Evolutionary conservation across 139 green algal genomes (phyloP).

Genomic region (Pycnococcus provasolii): DNA sequence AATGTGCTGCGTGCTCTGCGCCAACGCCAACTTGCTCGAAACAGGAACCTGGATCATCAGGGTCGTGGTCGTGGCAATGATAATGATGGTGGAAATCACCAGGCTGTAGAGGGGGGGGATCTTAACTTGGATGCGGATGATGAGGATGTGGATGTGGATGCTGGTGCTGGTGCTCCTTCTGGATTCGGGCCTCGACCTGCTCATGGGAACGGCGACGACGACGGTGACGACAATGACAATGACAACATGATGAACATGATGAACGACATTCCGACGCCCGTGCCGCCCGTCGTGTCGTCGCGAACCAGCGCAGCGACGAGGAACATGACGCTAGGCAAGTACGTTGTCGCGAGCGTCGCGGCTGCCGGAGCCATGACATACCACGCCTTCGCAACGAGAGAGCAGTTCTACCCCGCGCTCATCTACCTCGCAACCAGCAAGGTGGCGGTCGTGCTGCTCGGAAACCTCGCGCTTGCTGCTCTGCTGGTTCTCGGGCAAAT

Average conservation of each 20-base stretch:
- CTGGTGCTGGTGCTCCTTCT: neutral
- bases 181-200: neutral
- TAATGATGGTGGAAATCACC: neutral
- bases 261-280: neutral
- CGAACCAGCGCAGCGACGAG: neutral
- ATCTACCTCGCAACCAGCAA: conserved; percentile 87
- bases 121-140: neutral
- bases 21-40: too few species aligned
- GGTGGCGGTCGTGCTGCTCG: conserved; percentile 70
- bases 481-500: conserved; percentile 43
- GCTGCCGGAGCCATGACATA: conserved; percentile 56
- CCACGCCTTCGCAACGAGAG: conserved; percentile 78
- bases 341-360: conserved; percentile 42
- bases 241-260: neutral
- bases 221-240: neutral
- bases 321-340: conserved; percentile 44
- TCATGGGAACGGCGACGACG: neutral
- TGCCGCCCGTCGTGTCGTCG: neutral
- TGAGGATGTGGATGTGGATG: neutral
- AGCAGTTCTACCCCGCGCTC: conserved; percentile 89
- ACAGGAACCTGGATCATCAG: neutral
- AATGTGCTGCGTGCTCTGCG: neutral
- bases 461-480: conserved; percentile 79
- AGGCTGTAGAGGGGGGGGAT: neutral
- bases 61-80: neutral